Conservation (phyloP, 23 red algal genomes). For the Pyropia haitanensis region DNA sequence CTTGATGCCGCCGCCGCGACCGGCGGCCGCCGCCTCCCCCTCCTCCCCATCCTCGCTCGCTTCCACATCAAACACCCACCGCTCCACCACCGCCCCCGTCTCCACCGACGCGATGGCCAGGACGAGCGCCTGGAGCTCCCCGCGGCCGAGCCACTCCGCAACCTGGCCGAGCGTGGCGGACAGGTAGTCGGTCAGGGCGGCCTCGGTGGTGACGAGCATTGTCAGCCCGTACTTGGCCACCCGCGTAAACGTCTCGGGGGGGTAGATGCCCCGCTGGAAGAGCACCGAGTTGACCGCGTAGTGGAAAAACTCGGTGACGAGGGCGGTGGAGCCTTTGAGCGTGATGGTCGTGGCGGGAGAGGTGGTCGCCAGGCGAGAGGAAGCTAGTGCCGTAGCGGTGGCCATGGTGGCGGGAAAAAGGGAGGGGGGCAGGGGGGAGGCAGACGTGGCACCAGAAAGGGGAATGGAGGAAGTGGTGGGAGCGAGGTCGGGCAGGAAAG, state of each 20-base stretch:
- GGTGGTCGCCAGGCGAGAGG: background rate
- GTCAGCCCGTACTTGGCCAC: constrained; percentile 84
- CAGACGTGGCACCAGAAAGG: no score
- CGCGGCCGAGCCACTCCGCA: constrained; percentile 43
- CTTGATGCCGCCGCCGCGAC: background rate
- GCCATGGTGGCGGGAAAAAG: no score
- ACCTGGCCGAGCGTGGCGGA: constrained; percentile 54
- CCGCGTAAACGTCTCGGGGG: constrained; percentile 75
- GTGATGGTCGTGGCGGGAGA: constrained; percentile 41
- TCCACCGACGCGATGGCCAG: constrained; percentile 71
- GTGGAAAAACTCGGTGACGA: constrained; percentile 86
- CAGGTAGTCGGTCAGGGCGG: constrained; percentile 55
- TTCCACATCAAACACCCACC: constrained; percentile 85
- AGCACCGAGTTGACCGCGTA: constrained; percentile 85
- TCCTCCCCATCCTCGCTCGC: background rate
- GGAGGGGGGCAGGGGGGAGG: no score
- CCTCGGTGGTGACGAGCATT: constrained; percentile 64
- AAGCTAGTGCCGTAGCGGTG: no score
- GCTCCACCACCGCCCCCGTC: constrained; percentile 59
- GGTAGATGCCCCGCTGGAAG: constrained; percentile 90
- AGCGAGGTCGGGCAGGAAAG: no score
- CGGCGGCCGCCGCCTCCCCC: background rate
- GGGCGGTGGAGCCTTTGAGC: constrained; percentile 58
- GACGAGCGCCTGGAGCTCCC: constrained; percentile 55
- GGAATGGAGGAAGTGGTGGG: no score